A percentile compares a stretch with the other conserved stretches of the same genome.
Evolutionary conservation across 2,329 filamentous ascomycete genomes (phyloP).

Genomic region (Penicillium decumbens): DNA sequence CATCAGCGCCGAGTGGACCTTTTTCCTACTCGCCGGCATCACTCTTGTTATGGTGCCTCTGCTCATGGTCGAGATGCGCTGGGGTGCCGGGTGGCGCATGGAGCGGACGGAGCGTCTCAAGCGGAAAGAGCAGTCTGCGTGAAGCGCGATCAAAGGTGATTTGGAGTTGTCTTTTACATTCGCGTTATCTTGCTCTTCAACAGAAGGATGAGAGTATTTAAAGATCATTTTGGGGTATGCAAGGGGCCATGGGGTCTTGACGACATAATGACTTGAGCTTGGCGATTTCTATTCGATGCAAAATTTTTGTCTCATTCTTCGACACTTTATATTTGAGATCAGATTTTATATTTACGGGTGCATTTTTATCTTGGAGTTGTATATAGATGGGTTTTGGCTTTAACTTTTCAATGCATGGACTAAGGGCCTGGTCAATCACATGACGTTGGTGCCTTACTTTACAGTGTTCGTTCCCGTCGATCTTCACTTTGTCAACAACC

Average conservation of each 20-base stretch:
- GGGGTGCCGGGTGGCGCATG: conserved; percentile 27
- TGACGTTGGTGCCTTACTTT: not conserved
- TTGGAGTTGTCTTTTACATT: not conserved
- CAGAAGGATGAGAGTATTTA: not conserved
- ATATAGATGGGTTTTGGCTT: not conserved
- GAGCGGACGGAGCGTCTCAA: conserved; percentile 19
- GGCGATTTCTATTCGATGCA: not conserved
- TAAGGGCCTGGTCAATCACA: not conserved
- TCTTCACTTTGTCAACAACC: not conserved
- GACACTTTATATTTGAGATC: too few species aligned
- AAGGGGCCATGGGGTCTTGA: conserved; percentile 1
- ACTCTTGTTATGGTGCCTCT: conserved; percentile 24
- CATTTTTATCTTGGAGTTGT: not conserved
- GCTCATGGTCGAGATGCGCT: conserved; percentile 24
- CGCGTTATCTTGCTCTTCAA: not conserved
- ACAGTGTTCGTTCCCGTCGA: not conserved
- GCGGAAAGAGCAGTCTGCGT: conserved; percentile 7
- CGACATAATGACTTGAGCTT: conserved; percentile 9
- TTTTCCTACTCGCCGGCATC: conserved; percentile 28
- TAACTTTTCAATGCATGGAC: not conserved
- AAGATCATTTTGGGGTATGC: not conserved
- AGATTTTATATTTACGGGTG: not conserved
- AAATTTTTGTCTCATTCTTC: not conserved
- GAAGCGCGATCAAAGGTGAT: not conserved
- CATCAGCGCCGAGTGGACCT: conserved; percentile 28